Conservation (phyloP, 441 rosid genomes). For the Sinapis alba region DNA sequence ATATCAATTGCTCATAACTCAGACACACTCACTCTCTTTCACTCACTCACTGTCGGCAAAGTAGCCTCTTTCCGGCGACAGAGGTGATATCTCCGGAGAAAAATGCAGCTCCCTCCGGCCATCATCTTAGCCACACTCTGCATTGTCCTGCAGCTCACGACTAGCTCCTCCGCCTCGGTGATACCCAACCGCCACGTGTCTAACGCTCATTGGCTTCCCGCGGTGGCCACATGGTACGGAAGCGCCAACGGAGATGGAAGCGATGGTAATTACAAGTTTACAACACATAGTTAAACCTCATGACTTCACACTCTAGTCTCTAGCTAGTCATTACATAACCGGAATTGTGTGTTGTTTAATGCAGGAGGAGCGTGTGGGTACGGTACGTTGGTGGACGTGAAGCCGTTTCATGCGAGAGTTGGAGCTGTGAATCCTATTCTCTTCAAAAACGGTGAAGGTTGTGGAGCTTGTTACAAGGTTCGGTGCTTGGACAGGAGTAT, state of each 20-base stretch:
- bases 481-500: slow-evolving; percentile 72
- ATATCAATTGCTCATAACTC: slow-evolving; percentile 18
- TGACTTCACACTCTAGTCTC: background rate
- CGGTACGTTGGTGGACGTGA: slow-evolving; percentile 82
- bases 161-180: background rate
- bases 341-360: background rate
- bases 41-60: slow-evolving; percentile 26
- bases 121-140: slow-evolving; percentile 21
- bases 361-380: slow-evolving; percentile 98
- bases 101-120: slow-evolving; percentile 37
- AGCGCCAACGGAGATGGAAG: slow-evolving; percentile 93
- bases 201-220: slow-evolving; percentile 68
- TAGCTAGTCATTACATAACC: background rate
- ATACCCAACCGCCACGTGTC: slow-evolving; percentile 38
- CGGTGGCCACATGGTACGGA: slow-evolving; percentile 98
- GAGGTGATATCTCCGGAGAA: slow-evolving; percentile 12
- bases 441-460: slow-evolving; percentile 85
- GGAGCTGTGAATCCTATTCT: slow-evolving; percentile 94
- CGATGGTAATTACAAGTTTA: slow-evolving; percentile 59
- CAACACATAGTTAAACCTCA: background rate
- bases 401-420: slow-evolving; percentile 83
- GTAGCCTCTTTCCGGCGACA: background rate
- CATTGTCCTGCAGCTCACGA: slow-evolving; percentile 33
- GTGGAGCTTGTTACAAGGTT: slow-evolving; percentile 92
- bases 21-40: background rate